phyloP scores from a whole-genome alignment of 768 basidiomycete species.

The Pholiota molesta region DNA sequence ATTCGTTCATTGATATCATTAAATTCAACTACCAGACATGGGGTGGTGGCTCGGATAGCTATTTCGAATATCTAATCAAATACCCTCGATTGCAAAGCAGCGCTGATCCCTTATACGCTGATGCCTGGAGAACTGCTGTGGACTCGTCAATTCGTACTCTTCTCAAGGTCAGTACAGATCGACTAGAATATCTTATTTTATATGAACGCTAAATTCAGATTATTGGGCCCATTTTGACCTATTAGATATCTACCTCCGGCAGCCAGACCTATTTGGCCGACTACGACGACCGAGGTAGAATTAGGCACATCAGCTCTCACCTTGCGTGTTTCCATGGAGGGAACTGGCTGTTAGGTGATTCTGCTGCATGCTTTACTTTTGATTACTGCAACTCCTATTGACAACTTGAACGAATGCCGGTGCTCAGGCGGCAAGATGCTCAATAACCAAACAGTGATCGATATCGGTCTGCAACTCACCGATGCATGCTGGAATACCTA shows the following conservation, averaged over 20 bases:
- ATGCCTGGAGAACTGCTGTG: constrained; percentile 71
- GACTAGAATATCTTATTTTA: background rate
- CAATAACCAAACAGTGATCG: constrained; percentile 71
- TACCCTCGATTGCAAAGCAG: constrained; percentile 70
- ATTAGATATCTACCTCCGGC: constrained; percentile 65
- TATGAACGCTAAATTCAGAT: background rate
- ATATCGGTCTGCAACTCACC: constrained; percentile 59
- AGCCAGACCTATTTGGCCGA: constrained; percentile 68
- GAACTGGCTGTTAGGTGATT: constrained; percentile 53
- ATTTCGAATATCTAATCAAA: constrained; percentile 80
- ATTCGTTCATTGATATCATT: background rate
- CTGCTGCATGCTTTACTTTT: background rate
- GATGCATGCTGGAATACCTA: constrained; percentile 87
- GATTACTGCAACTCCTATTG: background rate
- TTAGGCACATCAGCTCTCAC: constrained; percentile 71
- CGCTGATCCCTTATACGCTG: constrained; percentile 57
- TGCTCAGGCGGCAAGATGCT: constrained; percentile 58
- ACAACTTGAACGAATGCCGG: background rate
- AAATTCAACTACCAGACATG: constrained; percentile 40
- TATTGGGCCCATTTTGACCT: background rate
- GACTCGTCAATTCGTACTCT: constrained; percentile 69
- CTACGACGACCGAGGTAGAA: constrained; percentile 45
- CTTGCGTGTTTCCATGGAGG: constrained; percentile 76
- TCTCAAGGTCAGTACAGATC: constrained; percentile 42
- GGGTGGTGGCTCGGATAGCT: constrained; percentile 78